Evolutionary conservation across 1,284 basidiomycete species (phyloP).

Genomic region (Hemileia vastatrix): DNA sequence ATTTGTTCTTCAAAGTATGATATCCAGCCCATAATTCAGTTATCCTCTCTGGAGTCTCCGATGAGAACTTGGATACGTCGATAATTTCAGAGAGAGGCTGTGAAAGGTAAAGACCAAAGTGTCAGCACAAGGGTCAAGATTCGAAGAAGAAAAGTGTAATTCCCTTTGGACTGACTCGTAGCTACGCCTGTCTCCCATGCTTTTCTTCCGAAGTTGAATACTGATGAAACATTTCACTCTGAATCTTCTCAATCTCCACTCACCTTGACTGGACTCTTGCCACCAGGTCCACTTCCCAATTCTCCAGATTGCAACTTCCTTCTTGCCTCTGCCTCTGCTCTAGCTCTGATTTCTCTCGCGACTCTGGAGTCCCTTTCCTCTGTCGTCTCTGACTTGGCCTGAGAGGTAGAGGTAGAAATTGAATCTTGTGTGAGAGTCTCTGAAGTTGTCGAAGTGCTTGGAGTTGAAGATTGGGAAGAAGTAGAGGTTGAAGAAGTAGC

Average conservation of each 20-base stretch:
- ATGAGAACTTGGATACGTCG: conserved; percentile 62
- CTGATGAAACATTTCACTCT: too few relatives aligned
- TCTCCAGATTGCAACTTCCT: too few relatives aligned
- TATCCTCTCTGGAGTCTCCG: conserved; percentile 64
- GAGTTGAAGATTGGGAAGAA: background rate
- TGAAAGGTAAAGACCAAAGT: too few relatives aligned
- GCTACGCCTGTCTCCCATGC: too few relatives aligned
- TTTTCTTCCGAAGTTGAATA: too few relatives aligned
- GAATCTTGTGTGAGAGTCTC: conserved; percentile 3
- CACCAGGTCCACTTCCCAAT: too few relatives aligned
- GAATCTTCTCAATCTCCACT: too few relatives aligned
- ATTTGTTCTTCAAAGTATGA: too few relatives aligned
- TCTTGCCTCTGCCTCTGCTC: conserved; percentile 25
- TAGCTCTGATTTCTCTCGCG: conserved; percentile 25
- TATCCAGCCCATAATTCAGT: conserved; percentile 75
- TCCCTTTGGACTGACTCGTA: too few relatives aligned
- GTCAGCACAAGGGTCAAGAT: too few relatives aligned
- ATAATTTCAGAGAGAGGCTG: conserved; percentile 74
- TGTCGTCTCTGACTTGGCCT: conserved; percentile 5
- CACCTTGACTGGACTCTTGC: too few relatives aligned
- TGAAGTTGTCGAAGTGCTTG: background rate
- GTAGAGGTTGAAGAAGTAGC: background rate
- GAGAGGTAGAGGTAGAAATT: background rate
- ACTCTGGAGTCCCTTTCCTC: conserved; percentile 28
- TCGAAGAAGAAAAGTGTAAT: too few relatives aligned